These are phyloP conservation scores for Suhomyces coccinellae DNA, from an alignment of 1,139 yeast genomes.

Conservation along the genomic window DNA sequence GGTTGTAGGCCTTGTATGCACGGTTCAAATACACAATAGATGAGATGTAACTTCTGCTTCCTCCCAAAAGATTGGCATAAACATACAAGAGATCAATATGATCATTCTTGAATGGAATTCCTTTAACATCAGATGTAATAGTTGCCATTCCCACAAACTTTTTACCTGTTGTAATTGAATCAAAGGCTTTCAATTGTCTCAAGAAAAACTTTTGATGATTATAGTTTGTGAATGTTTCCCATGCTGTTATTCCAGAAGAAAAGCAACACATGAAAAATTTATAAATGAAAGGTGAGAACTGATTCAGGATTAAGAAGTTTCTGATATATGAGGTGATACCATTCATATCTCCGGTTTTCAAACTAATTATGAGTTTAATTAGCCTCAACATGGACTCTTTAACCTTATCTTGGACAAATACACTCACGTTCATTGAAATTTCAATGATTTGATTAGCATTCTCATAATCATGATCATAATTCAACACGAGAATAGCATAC, in stretches of 20 bases:
- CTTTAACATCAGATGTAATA: constrained; percentile 47
- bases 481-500: constrained; percentile 65
- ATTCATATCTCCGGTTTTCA: constrained; percentile 48
- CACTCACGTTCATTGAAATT: constrained; percentile 73
- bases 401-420: constrained; percentile 63
- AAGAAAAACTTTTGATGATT: constrained; percentile 87
- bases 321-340: constrained; percentile 59
- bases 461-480: constrained; percentile 56
- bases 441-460: constrained; percentile 73
- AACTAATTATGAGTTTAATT: constrained; percentile 66
- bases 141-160: constrained; percentile 79
- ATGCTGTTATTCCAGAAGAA: constrained; percentile 58
- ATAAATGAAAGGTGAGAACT: constrained; percentile 70
- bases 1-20: constrained; percentile 59
- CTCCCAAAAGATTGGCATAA: constrained; percentile 76
- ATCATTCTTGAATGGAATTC: constrained; percentile 44
- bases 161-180: constrained; percentile 54
- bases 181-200: constrained; percentile 87
- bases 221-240: constrained; percentile 66
- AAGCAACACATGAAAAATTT: constrained; percentile 69
- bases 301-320: constrained; percentile 62
- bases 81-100: constrained; percentile 74
- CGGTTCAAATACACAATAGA: constrained; percentile 68
- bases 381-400: constrained; percentile 59
- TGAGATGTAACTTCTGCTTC: constrained; percentile 81